Conservation (phyloP, 164 flowering plant species). For the Macadamia tetraphylla region DNA sequence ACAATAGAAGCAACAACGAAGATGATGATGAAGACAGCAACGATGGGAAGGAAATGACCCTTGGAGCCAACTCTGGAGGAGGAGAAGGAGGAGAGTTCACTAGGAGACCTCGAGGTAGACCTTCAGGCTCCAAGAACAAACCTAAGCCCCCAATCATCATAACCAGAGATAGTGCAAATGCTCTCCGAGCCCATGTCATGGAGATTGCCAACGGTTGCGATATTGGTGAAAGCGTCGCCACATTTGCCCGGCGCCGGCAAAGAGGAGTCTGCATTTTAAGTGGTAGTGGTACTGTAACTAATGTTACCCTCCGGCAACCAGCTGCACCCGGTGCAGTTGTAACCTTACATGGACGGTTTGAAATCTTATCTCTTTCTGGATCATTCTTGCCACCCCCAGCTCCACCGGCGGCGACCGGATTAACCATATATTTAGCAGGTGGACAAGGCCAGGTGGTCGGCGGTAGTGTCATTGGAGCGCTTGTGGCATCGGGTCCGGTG, state of each 20-base stretch:
- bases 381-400: constrained; percentile 88
- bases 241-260: constrained; percentile 65
- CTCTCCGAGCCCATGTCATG: constrained; percentile 83
- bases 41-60: background rate
- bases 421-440: constrained; percentile 77
- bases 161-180: constrained; percentile 83
- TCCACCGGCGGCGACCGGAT: constrained; percentile 74
- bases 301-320: constrained; percentile 75
- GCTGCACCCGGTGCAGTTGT: constrained; percentile 65
- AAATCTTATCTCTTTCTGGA: constrained; percentile 78
- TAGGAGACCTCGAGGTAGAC: constrained; percentile 73
- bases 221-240: constrained; percentile 58
- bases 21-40: constrained; percentile 20
- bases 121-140: constrained; percentile 88
- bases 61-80: no score
- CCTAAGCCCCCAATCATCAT: constrained; percentile 91
- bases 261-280: constrained; percentile 76
- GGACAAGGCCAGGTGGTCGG: constrained; percentile 94
- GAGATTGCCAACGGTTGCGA: constrained; percentile 80
- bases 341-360: constrained; percentile 77
- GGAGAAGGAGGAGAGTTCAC: constrained; percentile 52
- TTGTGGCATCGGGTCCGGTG: constrained; percentile 77
- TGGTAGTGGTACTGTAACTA: constrained; percentile 73
- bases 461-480: constrained; percentile 72
- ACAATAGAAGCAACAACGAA: constrained; percentile 2